Conservation (phyloP, 306 rosid species). For the Crotalaria pallida region DNA sequence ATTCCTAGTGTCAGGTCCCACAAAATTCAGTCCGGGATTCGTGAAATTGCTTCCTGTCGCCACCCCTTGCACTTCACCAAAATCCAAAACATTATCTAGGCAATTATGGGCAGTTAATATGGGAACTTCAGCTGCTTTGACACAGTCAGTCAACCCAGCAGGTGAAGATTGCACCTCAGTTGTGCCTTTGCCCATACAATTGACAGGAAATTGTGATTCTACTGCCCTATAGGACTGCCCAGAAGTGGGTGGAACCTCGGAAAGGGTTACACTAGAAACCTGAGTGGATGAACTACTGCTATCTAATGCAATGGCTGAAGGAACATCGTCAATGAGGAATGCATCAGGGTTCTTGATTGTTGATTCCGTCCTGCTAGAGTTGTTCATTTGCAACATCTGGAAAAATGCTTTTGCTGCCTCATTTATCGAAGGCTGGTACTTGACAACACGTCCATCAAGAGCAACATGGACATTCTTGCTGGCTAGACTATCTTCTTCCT, state of each 20-base stretch:
- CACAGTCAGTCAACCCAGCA: constrained; percentile 21
- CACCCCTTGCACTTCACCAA: constrained; percentile 35
- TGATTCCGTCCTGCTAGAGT: constrained; percentile 40
- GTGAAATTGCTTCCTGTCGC: constrained; percentile 26
- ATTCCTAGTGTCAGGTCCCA: constrained; percentile 31
- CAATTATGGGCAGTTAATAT: constrained; percentile 16
- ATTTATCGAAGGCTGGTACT: constrained; percentile 50
- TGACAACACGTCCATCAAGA: constrained; percentile 46
- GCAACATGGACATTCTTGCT: constrained; percentile 24
- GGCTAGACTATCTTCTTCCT: constrained; percentile 36
- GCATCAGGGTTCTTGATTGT: constrained; percentile 36
- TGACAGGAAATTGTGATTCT: constrained; percentile 27
- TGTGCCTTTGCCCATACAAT: constrained; percentile 4
- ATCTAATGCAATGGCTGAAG: constrained; percentile 28
- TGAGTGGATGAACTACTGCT: constrained; percentile 28
- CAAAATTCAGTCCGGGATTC: constrained; percentile 29
- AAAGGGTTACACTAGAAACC: constrained; percentile 43
- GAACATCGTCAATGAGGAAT: constrained; percentile 37
- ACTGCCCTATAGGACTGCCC: constrained; percentile 19
- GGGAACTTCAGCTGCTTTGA: constrained; percentile 28
- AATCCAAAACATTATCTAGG: constrained; percentile 31
- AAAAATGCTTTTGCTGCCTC: constrained; percentile 57
- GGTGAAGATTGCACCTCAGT: constrained; percentile 37
- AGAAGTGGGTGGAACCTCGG: constrained; percentile 44
- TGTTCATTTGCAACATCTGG: constrained; percentile 47